Conservation (phyloP, 2,329 filamentous ascomycete genomes). For the Pseudogymnoascus sp. region DNA sequence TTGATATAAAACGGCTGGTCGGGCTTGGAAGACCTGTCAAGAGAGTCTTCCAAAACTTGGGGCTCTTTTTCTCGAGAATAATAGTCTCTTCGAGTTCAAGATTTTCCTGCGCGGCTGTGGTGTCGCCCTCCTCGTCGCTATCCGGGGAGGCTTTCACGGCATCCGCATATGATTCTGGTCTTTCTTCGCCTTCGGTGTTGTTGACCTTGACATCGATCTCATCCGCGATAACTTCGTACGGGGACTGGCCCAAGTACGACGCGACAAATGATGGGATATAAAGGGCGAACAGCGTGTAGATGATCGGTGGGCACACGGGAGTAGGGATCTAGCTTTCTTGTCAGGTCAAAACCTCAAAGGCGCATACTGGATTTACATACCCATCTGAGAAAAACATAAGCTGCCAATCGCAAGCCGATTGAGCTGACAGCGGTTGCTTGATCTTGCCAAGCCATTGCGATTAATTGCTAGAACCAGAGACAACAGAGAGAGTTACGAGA, state of each 20-base stretch:
- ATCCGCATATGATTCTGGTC: slow-evolving; percentile 23
- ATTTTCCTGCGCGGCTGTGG: slow-evolving; percentile 38
- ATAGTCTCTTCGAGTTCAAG: slow-evolving; percentile 58
- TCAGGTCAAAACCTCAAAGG: slow-evolving; percentile 3
- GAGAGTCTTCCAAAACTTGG: slow-evolving; percentile 56
- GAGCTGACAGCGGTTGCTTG: slow-evolving; percentile 34
- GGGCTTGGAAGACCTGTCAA: slow-evolving; percentile 70
- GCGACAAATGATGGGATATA: slow-evolving; percentile 58
- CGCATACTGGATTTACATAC: slow-evolving; percentile 32
- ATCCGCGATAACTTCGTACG: slow-evolving; percentile 50
- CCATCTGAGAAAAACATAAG: slow-evolving; percentile 56
- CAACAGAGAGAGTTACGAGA: not conserved
- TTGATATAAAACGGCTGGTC: slow-evolving; percentile 57
- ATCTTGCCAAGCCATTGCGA: slow-evolving; percentile 21
- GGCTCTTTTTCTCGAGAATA: slow-evolving; percentile 47
- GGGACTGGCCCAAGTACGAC: slow-evolving; percentile 48
- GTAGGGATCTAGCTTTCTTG: slow-evolving; percentile 23
- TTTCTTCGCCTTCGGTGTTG: slow-evolving; percentile 35
- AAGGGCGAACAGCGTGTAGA: slow-evolving; percentile 56
- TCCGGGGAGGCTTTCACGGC: slow-evolving; percentile 23
- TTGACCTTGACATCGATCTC: slow-evolving; percentile 49
- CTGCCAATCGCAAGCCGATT: slow-evolving; percentile 40
- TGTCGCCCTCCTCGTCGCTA: slow-evolving; percentile 19
- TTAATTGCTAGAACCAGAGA: not conserved
- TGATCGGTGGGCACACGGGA: slow-evolving; percentile 35